These are phyloP conservation scores for Daldinia eschscholtzii DNA, from an alignment of 2,329 filamentous ascomycete genomes.

Conservation along the genomic window DNA sequence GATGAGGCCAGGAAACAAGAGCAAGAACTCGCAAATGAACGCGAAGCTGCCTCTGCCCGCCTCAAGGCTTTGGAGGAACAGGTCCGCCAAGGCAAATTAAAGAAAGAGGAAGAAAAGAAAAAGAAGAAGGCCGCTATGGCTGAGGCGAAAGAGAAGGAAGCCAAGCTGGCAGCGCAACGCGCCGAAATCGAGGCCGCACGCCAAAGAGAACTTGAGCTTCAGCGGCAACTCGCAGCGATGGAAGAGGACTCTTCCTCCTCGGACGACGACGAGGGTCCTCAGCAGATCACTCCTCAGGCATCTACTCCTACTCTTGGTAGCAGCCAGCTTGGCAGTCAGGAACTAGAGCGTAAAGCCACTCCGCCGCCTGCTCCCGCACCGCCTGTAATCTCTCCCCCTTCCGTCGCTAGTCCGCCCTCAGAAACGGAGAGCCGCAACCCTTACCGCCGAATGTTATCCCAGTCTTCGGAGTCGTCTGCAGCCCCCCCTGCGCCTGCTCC, in stretches of 20 bases:
- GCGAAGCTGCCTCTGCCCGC: conserved; percentile 83
- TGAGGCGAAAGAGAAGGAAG: conserved; percentile 89
- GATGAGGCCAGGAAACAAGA: conserved; percentile 80
- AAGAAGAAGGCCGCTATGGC: conserved; percentile 89
- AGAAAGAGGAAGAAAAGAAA: conserved; percentile 96
- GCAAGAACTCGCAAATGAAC: conserved; percentile 82
- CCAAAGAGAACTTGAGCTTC: conserved; percentile 89
- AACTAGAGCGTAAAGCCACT: conserved; percentile 65
- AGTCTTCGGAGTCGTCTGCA: conserved; percentile 69
- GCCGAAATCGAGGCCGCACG: conserved; percentile 93
- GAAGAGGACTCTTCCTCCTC: conserved; percentile 82
- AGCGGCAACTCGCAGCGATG: conserved; percentile 84
- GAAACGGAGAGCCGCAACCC: conserved; percentile 91
- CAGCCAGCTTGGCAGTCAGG: conserved; percentile 66
- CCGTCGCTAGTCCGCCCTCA: conserved; percentile 65
- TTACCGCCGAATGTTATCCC: conserved; percentile 90
- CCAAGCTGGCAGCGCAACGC: conserved; percentile 83
- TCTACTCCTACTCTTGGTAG: conserved; percentile 68
- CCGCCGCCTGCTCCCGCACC: conserved; percentile 64
- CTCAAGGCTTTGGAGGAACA: conserved; percentile 93
- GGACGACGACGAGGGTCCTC: conserved; percentile 82
- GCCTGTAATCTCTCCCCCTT: conserved; percentile 63
- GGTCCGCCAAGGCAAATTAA: conserved; percentile 91
- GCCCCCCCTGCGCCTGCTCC: conserved; percentile 57
- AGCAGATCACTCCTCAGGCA: conserved; percentile 74